Evolutionary conservation across 1,284 basidiomycete genomes (phyloP).

Genomic region (Stereum hirsutum): DNA sequence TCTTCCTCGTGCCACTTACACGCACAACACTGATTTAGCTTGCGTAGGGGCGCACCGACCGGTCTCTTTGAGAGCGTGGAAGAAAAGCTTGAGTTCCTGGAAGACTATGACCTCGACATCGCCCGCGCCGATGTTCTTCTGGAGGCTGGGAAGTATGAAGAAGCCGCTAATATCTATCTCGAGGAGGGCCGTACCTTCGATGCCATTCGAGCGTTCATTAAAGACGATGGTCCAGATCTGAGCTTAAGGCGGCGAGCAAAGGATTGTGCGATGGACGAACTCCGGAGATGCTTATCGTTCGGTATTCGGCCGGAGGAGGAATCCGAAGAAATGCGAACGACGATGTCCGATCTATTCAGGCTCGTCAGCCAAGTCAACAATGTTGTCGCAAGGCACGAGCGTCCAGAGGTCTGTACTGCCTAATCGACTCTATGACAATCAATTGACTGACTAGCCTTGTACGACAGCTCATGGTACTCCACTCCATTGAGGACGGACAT

Average conservation of each 20-base stretch:
- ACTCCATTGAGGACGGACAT: slow-evolving; percentile 8
- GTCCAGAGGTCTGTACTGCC: no score
- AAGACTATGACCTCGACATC: slow-evolving; percentile 43
- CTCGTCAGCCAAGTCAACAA: slow-evolving; percentile 1
- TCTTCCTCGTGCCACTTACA: slow-evolving; percentile 6
- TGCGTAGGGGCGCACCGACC: no score
- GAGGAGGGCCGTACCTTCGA: slow-evolving; percentile 37
- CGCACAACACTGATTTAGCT: slow-evolving; percentile 21
- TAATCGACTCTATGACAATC: no score
- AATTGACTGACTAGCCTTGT: background rate
- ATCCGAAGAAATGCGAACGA: background rate
- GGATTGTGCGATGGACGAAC: slow-evolving; percentile 15
- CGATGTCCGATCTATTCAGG: background rate
- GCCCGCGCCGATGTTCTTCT: slow-evolving; percentile 43
- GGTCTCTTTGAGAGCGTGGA: slow-evolving; percentile 41
- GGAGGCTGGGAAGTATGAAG: slow-evolving; percentile 28
- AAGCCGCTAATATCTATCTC: slow-evolving; percentile 50
- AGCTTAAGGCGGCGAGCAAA: slow-evolving; percentile 13
- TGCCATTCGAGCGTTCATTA: slow-evolving; percentile 38
- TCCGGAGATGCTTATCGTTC: slow-evolving; percentile 21
- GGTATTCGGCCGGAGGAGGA: slow-evolving; percentile 12
- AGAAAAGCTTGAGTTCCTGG: slow-evolving; percentile 47
- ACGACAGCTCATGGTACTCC: background rate
- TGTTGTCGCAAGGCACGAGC: slow-evolving; percentile 12
- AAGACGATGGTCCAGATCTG: slow-evolving; percentile 18